phyloP scores from a whole-genome alignment of 148 eudicot species.

The Amaranthus hypochondriacus region DNA sequence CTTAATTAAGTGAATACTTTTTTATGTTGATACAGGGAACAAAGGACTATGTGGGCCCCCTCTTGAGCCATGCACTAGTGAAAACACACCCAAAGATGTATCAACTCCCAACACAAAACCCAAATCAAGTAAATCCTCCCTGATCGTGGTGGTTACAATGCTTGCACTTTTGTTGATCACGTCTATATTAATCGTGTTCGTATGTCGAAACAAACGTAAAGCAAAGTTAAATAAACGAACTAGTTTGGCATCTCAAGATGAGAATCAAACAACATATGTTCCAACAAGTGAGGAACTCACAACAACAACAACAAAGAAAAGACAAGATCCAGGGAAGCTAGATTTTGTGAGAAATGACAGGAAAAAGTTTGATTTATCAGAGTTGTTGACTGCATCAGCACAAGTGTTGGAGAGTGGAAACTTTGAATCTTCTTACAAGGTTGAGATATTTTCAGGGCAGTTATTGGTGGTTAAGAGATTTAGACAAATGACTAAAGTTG shows the following conservation, averaged over 20 bases:
- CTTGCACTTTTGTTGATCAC: constrained; percentile 27
- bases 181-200: constrained; percentile 27
- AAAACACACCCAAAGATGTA: not conserved
- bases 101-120: constrained; percentile 3
- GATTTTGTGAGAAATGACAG: constrained; percentile 63
- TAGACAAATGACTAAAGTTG: constrained; percentile 59
- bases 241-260: constrained; percentile 15
- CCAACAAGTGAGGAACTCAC: constrained; percentile 9
- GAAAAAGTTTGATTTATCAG: constrained; percentile 56
- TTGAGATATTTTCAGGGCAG: constrained; percentile 48
- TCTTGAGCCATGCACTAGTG: constrained; percentile 33
- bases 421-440: constrained; percentile 81
- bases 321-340: constrained; percentile 39
- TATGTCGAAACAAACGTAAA: constrained; percentile 21
- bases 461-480: constrained; percentile 76
- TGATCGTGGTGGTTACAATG: constrained; percentile 22
- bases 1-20: too few species aligned
- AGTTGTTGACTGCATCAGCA: constrained; percentile 79
- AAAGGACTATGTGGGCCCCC: constrained; percentile 73
- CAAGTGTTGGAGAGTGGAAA: constrained; percentile 82
- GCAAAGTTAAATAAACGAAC: constrained; percentile 10
- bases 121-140: constrained; percentile 21
- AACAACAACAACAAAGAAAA: constrained; percentile 20
- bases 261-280: constrained; percentile 12
- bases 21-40: constrained; percentile 44